A percentile compares a stretch with the other conserved stretches of the same genome.
Evolutionary conservation across 2,329 filamentous ascomycete genomes (phyloP).

Genomic region (Fusarium siculi): DNA sequence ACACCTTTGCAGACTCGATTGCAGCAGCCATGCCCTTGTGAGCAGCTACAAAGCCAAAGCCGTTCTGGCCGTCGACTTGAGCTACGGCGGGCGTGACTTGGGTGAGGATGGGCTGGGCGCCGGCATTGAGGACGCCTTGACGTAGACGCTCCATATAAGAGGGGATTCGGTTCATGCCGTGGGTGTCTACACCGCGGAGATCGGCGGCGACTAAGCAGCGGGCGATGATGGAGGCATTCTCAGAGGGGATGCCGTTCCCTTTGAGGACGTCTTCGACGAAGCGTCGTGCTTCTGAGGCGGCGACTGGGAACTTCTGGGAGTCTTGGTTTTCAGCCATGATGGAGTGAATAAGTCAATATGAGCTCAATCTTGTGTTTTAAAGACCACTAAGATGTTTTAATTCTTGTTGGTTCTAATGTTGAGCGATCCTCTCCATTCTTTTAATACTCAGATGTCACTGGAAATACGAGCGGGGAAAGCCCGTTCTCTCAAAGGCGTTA

Average conservation of each 20-base stretch:
- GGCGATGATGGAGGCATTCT: constrained; percentile 72
- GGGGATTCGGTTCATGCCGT: constrained; percentile 80
- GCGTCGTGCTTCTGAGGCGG: constrained; percentile 52
- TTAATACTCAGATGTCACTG: constrained; percentile 1
- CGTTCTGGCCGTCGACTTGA: constrained; percentile 74
- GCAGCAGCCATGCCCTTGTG: constrained; percentile 73
- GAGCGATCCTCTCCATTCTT: background rate
- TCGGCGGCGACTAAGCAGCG: constrained; percentile 78
- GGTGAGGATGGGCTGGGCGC: constrained; percentile 66
- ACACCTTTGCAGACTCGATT: constrained; percentile 70
- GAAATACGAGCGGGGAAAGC: constrained; percentile 4
- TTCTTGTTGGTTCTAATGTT: background rate
- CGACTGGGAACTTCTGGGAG: constrained; percentile 47
- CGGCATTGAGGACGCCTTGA: constrained; percentile 72
- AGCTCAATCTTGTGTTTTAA: background rate
- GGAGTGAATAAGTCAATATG: background rate
- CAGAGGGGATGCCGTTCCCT: constrained; percentile 68
- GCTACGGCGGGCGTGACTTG: constrained; percentile 77
- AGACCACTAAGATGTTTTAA: background rate
- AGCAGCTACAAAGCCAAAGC: constrained; percentile 80
- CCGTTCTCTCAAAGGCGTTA: background rate
- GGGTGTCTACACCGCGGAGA: constrained; percentile 81
- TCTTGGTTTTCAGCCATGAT: constrained; percentile 31
- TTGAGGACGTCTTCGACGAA: constrained; percentile 66
- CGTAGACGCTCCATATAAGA: constrained; percentile 81